Evolutionary conservation across 202 grass and related monocot species (phyloP), one percentile per base, ranked within the genome.

Genomic region (Miscanthus sacchariflorus): DNA sequence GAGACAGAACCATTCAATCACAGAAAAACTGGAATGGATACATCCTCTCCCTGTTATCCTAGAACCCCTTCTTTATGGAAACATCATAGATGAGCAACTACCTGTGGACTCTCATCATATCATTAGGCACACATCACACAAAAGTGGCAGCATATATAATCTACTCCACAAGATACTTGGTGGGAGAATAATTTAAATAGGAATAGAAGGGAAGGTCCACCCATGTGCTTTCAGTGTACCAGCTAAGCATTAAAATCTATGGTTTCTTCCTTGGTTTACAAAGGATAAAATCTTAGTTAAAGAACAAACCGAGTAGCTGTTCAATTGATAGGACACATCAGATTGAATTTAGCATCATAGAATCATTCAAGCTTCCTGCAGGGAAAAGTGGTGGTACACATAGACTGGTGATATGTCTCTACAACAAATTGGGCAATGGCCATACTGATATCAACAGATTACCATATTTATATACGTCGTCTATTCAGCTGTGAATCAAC

Each of bases 281-380:
- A 70, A 70, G 68, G 35, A 23, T 24, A n/a, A 44, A 72, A 23
- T 44, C 21, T 44, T 13, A 74, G 71, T n/a, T 46, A 46, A 46
- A 74, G 40, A 14, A 73, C 40, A 9, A 46, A 27, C 15, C 2
- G 14, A 46, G 42, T 25, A 27, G 72, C 72, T 74, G 4, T 17
- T 46, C 44, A 38, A n/a, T 30, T 70, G 15, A 70, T 25, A 78
- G 54, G 70, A 72, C 5, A 17, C 27, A 76, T 42, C 13, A 64
- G 70, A 76, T 33, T 70, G 70, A 66, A 49, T 72, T 30, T 30
- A 25, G 54, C 21, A 49, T 13, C 46, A n/a, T 65, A 25, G n/a
- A 88, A 66, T 81, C 76, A 85, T 85, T 85, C 24, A n/a, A 77
- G 71, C 33, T 85, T 85, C 24, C 28, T 85, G 71, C 42, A 43